A percentile compares a stretch with the other conserved stretches of the same genome.
Conservation (phyloP, 2,329 filamentous ascomycete species). For the Domatiomyces catenatus region DNA sequence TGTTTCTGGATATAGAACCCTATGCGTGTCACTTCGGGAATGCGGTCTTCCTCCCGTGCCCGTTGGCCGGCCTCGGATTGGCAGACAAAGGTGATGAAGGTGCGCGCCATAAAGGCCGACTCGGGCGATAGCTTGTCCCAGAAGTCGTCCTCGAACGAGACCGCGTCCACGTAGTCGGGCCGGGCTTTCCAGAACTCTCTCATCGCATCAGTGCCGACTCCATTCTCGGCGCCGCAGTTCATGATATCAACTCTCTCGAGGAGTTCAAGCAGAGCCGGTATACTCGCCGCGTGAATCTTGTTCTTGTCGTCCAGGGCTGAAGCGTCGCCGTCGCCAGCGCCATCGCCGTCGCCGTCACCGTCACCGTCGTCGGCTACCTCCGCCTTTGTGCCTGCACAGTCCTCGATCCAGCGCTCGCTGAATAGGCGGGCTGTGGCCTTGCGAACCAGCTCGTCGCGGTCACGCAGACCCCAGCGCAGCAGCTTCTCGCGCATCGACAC, state of each 20-base stretch:
- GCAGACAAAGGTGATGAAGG: conserved; percentile 79
- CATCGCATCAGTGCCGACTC: conserved; percentile 88
- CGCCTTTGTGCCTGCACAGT: conserved; percentile 55
- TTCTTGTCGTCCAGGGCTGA: neutral
- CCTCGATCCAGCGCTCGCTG: conserved; percentile 92
- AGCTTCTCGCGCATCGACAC: conserved; percentile 91
- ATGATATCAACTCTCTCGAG: conserved; percentile 88
- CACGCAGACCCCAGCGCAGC: conserved; percentile 81
- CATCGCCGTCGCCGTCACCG: conserved; percentile 38
- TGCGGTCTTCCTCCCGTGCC: conserved; percentile 70
- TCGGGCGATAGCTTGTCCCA: conserved; percentile 49
- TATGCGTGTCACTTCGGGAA: conserved; percentile 84
- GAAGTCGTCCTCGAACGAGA: conserved; percentile 31
- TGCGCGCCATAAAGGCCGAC: conserved; percentile 76
- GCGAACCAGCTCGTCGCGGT: conserved; percentile 84
- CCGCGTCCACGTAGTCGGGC: conserved; percentile 38
- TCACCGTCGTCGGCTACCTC: conserved; percentile 21
- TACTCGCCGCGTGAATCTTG: conserved; percentile 36
- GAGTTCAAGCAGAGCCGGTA: conserved; percentile 76
- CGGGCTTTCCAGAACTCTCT: conserved; percentile 89
- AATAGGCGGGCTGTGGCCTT: conserved; percentile 85
- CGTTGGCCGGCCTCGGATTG: conserved; percentile 62
- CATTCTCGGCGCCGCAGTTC: conserved; percentile 76
- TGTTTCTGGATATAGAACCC: conserved; percentile 77
- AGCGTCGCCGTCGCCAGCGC: conserved; percentile 25